Evolutionary conservation across 2,329 filamentous ascomycete species (phyloP).

Genomic region (Ophiocordyceps camponoti-saundersi): DNA sequence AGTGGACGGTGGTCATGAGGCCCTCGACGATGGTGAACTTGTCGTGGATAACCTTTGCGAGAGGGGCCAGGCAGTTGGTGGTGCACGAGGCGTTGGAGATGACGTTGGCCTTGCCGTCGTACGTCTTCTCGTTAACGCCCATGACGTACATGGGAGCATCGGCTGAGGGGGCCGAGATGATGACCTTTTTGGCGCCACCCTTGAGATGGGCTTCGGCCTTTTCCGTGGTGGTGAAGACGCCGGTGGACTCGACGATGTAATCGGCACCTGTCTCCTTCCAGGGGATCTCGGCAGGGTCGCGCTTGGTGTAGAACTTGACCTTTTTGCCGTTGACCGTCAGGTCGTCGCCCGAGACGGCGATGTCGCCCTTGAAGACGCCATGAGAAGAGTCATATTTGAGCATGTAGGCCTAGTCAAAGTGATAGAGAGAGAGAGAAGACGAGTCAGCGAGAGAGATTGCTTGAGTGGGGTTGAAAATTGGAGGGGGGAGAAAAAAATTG

Average conservation of each 20-base stretch:
- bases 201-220: conserved; percentile 90
- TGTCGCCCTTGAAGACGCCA: conserved; percentile 86
- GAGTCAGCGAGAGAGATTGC: not conserved
- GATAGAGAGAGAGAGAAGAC: conserved; percentile 1
- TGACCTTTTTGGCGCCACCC: conserved; percentile 95
- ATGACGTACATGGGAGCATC: conserved; percentile 99
- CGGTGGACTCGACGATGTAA: conserved; percentile 95
- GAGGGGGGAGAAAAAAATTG: not conserved
- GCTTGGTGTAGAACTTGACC: conserved; percentile 87
- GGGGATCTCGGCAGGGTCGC: conserved; percentile 76
- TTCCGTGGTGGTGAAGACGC: conserved; percentile 97
- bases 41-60: conserved; percentile 98
- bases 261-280: conserved; percentile 76
- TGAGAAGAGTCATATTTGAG: conserved; percentile 98
- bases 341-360: conserved; percentile 53
- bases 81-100: conserved; percentile 99
- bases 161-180: conserved; percentile 80
- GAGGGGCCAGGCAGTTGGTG: conserved; percentile 98
- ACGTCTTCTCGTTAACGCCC: conserved; percentile 92
- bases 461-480: no score
- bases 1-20: conserved; percentile 99
- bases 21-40: conserved; percentile 96
- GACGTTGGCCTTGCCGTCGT: conserved; percentile 80
- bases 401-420: conserved; percentile 80
- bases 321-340: conserved; percentile 88